These are phyloP conservation scores for Pilatotrama ljubarskyi DNA, from an alignment of 768 basidiomycete species.

Conservation along the genomic window DNA sequence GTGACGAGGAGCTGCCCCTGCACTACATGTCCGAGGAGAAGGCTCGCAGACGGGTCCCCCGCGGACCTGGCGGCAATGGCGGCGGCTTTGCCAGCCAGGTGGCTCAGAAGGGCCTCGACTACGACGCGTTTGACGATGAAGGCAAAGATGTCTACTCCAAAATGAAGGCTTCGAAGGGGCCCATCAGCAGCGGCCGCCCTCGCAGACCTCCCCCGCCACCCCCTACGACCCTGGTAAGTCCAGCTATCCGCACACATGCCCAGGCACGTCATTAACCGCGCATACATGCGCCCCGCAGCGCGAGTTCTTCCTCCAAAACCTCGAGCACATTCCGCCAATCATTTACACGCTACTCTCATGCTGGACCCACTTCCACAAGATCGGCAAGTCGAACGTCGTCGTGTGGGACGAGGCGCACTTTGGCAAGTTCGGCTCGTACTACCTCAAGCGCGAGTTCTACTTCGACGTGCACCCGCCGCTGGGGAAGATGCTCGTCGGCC, in stretches of 20 bases:
- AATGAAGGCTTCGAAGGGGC: constrained; percentile 37
- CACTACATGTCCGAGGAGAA: constrained; percentile 55
- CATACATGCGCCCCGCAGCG: constrained; percentile 39
- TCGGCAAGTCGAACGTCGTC: constrained; percentile 82
- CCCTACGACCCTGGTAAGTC: constrained; percentile 50
- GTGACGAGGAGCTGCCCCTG: constrained; percentile 48
- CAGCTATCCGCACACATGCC: constrained; percentile 6
- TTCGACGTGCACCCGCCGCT: constrained; percentile 99
- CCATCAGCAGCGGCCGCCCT: constrained; percentile 52
- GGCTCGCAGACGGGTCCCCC: constrained; percentile 46
- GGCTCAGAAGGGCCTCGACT: constrained; percentile 28
- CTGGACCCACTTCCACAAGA: constrained; percentile 93
- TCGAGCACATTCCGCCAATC: constrained; percentile 73
- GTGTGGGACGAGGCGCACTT: constrained; percentile 99
- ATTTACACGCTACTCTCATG: constrained; percentile 92
- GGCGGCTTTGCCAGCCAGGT: constrained; percentile 30
- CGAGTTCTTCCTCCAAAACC: constrained; percentile 79
- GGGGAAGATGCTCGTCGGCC: constrained; percentile 98
- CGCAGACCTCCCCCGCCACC: constrained; percentile 60
- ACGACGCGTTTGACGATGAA: constrained; percentile 50
- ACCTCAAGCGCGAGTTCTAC: constrained; percentile 98
- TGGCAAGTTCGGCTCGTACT: constrained; percentile 98
- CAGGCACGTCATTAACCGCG: constrained; percentile 2
- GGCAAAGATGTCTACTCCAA: constrained; percentile 66
- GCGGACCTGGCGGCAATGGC: constrained; percentile 35